These are phyloP conservation scores for Fusarium poae DNA, from an alignment of 2,329 filamentous ascomycete species.

Conservation along the genomic window DNA sequence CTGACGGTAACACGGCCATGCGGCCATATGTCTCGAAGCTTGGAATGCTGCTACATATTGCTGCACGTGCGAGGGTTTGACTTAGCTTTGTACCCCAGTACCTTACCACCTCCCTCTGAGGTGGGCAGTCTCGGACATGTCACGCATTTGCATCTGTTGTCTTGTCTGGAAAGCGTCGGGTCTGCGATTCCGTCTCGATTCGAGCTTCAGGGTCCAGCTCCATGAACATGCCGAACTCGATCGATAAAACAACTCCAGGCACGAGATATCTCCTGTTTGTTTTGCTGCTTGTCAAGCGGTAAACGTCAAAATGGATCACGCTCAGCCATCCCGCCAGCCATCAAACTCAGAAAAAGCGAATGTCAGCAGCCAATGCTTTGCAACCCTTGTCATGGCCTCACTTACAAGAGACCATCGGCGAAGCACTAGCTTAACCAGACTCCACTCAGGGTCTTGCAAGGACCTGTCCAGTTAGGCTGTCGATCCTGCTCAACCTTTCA, in stretches of 20 bases:
- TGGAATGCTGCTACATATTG: constrained; percentile 44
- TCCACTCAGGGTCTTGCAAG: constrained; percentile 35
- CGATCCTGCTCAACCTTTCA: constrained; percentile 43
- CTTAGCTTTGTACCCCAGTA: constrained; percentile 26
- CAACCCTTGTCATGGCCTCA: constrained; percentile 37
- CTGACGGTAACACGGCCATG: constrained; percentile 37
- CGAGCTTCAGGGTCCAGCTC: constrained; percentile 12
- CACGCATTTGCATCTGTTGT: constrained; percentile 32
- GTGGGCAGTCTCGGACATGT: constrained; percentile 35
- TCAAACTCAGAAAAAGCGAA: constrained; percentile 21
- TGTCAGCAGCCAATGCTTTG: constrained; percentile 28
- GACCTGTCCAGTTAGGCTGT: constrained; percentile 37
- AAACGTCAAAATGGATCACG: constrained; percentile 39
- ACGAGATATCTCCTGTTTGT: constrained; percentile 33
- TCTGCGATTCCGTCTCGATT: constrained; percentile 29
- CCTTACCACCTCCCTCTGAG: neutral
- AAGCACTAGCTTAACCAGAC: constrained; percentile 29
- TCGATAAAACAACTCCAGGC: constrained; percentile 26
- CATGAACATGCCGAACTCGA: constrained; percentile 18
- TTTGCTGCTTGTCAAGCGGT: constrained; percentile 31
- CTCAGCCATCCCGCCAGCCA: constrained; percentile 38
- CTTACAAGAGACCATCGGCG: constrained; percentile 28
- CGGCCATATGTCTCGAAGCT: constrained; percentile 41
- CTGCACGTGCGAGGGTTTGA: constrained; percentile 48
- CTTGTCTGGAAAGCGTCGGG: constrained; percentile 25